Base-by-base conservation (phyloP, 345 rosid species). In the Clausena lansium region DNA sequence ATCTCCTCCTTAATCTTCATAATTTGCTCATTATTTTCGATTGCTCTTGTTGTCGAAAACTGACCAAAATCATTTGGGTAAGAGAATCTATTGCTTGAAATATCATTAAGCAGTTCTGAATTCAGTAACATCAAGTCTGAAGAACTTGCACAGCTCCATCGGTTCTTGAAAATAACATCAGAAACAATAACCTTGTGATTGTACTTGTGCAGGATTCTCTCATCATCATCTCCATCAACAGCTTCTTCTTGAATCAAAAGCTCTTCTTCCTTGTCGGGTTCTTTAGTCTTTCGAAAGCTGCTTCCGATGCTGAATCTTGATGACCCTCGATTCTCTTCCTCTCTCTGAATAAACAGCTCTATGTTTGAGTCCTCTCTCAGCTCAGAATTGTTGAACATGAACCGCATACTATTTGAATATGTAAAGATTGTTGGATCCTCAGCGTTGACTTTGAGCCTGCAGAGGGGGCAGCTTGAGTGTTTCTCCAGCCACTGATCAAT, bases 401-500 rank as follows among this genome's bases (percentile, higher is more conserved):
- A 81, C 59, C 94, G 76, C 82, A 89, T 81, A 54, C 98, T 93
- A 67, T 83, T 86, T 2, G 94, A 89, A 36, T 85, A 84, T 11
- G 88, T 73, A 55, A 88, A 87, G 58, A 83, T 78, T n/a, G 86
- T 58, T 0, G 81, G 86, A 60, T 95, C 98, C 27, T 87, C 97
- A 0, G 85, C 60, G 22, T 82, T 84, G 83, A 95, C 84, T 68
- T 79, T 89, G 0, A 83, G 75, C 70, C 99, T 83, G 69, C 99
- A 95, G 3, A 95, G 88, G 32, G 99, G 99, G 74, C 98, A 95
- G 72, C 96, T 92, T 0, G 99, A 93, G 81, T 95, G 95, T 67
- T 81, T 88, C 76, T 93, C 99, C 28, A 93, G 97, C 99, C 99
- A 93, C 76, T 81, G 88, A 78, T 95, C 99, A 39, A 95, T 90